phyloP scores from a whole-genome alignment of 2,329 filamentous ascomycete species.

The Tothia fuscella region DNA sequence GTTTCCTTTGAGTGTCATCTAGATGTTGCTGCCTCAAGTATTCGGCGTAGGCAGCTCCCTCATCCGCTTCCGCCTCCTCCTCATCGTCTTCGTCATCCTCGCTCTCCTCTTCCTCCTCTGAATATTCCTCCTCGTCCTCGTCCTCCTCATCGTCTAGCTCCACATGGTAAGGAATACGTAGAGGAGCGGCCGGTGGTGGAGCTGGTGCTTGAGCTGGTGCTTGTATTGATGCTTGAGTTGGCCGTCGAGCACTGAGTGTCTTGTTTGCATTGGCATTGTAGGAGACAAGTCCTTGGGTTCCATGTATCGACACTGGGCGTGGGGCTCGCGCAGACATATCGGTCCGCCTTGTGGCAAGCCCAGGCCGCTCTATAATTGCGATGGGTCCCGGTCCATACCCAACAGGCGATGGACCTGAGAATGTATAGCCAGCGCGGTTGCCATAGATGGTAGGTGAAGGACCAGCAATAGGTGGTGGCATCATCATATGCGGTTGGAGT shows the following conservation, averaged over 20 bases:
- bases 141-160: conserved; percentile 1
- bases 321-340: neutral
- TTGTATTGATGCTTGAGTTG: neutral
- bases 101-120: neutral
- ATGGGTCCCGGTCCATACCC: conserved; percentile 1
- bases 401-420: neutral
- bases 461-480: no score
- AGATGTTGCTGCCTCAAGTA: neutral
- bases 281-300: neutral
- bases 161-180: no score
- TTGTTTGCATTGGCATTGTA: neutral
- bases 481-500: neutral
- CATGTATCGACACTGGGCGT: neutral
- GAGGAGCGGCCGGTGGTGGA: no score
- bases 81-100: conserved; percentile 4
- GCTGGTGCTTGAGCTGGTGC: neutral
- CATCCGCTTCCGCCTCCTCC: neutral
- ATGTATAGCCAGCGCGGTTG: neutral
- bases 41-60: neutral
- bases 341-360: neutral
- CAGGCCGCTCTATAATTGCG: neutral
- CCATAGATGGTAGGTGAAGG: neutral
- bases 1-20: neutral
- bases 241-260: neutral
- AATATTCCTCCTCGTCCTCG: neutral